Evolutionary conservation across 305 asterid species (phyloP).

Genomic region (Fraxinus paxiana): DNA sequence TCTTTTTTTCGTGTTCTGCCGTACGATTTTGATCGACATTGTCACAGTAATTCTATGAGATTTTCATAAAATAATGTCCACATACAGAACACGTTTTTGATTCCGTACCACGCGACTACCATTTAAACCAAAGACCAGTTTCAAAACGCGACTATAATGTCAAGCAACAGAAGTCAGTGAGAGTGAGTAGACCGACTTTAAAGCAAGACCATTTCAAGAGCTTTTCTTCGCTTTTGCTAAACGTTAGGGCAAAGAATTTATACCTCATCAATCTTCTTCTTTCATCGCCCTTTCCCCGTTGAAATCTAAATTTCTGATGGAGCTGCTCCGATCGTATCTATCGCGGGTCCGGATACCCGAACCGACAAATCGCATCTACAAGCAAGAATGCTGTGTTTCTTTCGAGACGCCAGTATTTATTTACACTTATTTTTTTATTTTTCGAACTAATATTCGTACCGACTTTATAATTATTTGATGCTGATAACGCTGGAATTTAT

Average conservation of each 20-base stretch:
- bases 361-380: slow-evolving; percentile 89
- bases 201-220: not conserved
- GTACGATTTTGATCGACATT: too few species aligned
- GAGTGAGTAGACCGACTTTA: not conserved
- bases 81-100: not conserved
- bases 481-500: not conserved
- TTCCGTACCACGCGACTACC: not conserved
- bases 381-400: slow-evolving; percentile 91
- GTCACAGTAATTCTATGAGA: not conserved
- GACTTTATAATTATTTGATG: not conserved
- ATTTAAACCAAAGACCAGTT: not conserved
- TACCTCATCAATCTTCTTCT: not conserved
- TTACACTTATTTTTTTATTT: slow-evolving; percentile 4
- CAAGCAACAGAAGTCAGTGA: not conserved
- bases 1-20: too few species aligned
- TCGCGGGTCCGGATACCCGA: slow-evolving; percentile 87
- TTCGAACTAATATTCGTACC: not conserved
- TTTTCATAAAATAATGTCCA: not conserved
- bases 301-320: slow-evolving; percentile 34
- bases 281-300: not conserved
- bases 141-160: not conserved
- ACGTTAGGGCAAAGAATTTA: slow-evolving; percentile 7
- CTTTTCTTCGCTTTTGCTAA: not conserved
- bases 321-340: slow-evolving; percentile 80
- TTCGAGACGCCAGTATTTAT: slow-evolving; percentile 77